Conservation (phyloP, 1,284 basidiomycete genomes). For the Trichosporon asahii region DNA sequence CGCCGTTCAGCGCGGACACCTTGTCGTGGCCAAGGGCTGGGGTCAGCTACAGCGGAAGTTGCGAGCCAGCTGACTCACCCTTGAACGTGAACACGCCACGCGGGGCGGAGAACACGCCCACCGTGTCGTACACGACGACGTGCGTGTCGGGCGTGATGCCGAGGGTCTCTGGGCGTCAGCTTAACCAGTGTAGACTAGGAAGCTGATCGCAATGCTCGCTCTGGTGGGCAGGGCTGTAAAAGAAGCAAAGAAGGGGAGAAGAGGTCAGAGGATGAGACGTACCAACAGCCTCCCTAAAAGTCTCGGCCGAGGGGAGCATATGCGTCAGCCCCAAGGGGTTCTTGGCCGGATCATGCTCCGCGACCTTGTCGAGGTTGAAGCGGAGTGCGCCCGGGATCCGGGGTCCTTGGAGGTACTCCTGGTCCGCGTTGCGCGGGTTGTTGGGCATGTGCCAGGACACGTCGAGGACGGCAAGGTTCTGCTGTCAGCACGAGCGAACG, state of each 20-base stretch:
- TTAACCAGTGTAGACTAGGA: too few relatives aligned
- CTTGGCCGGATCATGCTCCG: slow-evolving; percentile 55
- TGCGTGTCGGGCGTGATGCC: slow-evolving; percentile 73
- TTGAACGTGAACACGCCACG: slow-evolving; percentile 89
- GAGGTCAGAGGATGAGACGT: slow-evolving; percentile 36
- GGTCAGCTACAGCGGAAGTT: slow-evolving; percentile 15
- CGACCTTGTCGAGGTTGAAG: slow-evolving; percentile 73
- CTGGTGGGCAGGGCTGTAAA: too few relatives aligned
- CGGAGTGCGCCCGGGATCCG: slow-evolving; percentile 72
- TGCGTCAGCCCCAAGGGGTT: slow-evolving; percentile 73
- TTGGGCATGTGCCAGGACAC: slow-evolving; percentile 53
- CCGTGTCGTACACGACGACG: slow-evolving; percentile 84
- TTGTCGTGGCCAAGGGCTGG: slow-evolving; percentile 74
- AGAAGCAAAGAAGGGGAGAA: too few relatives aligned
- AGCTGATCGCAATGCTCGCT: too few relatives aligned
- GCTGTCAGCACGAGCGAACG: not conserved
- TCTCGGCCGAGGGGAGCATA: slow-evolving; percentile 77
- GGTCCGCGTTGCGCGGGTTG: slow-evolving; percentile 40
- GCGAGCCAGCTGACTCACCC: slow-evolving; percentile 36
- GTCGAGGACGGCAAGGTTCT: slow-evolving; percentile 39
- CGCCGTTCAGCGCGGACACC: slow-evolving; percentile 83
- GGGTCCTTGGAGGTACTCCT: slow-evolving; percentile 47
- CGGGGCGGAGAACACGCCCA: slow-evolving; percentile 84
- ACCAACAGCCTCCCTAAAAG: slow-evolving; percentile 81
- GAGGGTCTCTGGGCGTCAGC: slow-evolving; percentile 58